Percentiles rank a stretch among this genome's conserved stretches.
These are phyloP conservation scores for Seiridium unicorne DNA, from an alignment of 2,329 filamentous ascomycete species.

Conservation along the genomic window DNA sequence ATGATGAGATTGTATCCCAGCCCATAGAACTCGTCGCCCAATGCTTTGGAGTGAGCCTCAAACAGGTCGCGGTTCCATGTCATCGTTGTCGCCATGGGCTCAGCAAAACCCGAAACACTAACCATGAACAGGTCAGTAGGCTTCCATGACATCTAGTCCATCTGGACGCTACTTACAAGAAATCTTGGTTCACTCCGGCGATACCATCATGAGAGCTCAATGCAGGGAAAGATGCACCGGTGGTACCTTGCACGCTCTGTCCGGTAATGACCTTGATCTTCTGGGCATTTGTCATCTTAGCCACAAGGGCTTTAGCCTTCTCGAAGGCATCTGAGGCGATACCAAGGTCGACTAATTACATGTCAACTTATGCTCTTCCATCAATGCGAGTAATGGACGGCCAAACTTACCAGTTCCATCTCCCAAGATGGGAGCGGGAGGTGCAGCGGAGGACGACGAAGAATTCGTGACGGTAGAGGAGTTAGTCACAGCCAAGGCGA, in stretches of 20 bases:
- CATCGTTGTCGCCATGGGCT: conserved; percentile 16
- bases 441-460: neutral
- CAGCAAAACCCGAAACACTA: conserved; percentile 15
- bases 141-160: too few species aligned
- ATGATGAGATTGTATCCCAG: conserved; percentile 15
- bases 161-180: conserved; percentile 1
- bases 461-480: too few species aligned
- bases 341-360: conserved; percentile 1
- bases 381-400: neutral
- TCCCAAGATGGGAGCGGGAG: neutral
- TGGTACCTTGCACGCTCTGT: neutral
- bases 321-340: neutral
- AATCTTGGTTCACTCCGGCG: conserved; percentile 14
- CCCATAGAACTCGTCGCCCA: conserved; percentile 15
- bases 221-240: neutral
- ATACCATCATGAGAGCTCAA: conserved; percentile 12
- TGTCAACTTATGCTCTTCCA: too few species aligned
- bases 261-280: conserved; percentile 5
- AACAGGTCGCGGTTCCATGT: conserved; percentile 17
- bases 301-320: conserved; percentile 6
- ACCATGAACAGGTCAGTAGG: too few species aligned
- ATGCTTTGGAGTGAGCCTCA: conserved; percentile 12
- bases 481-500: neutral
- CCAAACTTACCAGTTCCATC: neutral
- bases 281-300: neutral